Percentiles rank a stretch among this genome's conserved stretches.
phyloP scores from a whole-genome alignment of 495 filamentous ascomycete species.

The Trichoderma parareesei region DNA sequence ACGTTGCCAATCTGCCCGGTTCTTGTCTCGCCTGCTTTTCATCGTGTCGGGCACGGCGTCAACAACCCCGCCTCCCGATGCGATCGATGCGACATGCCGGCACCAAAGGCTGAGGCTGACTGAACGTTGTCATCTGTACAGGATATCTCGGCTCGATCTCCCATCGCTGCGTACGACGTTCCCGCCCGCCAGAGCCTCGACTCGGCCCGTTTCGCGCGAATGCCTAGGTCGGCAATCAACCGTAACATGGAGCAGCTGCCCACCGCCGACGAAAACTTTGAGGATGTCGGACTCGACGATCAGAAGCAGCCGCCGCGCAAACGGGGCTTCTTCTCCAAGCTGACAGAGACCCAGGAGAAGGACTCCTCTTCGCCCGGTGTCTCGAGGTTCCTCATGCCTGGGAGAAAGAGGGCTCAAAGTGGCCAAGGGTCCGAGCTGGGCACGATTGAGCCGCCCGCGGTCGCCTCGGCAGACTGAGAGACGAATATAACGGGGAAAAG shows the following conservation, averaged over 20 bases:
- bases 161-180: constrained; percentile 51
- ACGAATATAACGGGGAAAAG: not conserved
- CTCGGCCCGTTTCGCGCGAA: constrained; percentile 50
- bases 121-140: constrained; percentile 24
- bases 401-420: constrained; percentile 67
- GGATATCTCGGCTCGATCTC: constrained; percentile 91
- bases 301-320: constrained; percentile 59
- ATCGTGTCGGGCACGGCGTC: not conserved
- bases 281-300: constrained; percentile 84
- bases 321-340: constrained; percentile 75
- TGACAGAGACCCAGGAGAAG: constrained; percentile 53
- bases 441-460: constrained; percentile 20
- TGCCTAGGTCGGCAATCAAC: constrained; percentile 45
- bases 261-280: constrained; percentile 71
- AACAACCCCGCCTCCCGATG: not conserved
- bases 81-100: not conserved
- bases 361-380: constrained; percentile 29
- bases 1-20: constrained; percentile 26
- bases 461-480: not conserved
- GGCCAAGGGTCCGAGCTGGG: constrained; percentile 64
- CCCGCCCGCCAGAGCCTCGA: constrained; percentile 72
- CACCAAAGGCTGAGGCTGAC: constrained; percentile 17
- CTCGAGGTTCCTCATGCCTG: constrained; percentile 60
- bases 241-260: constrained; percentile 46
- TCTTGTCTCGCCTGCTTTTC: not conserved